Percentiles rank a stretch among this genome's conserved stretches.
Conservation (phyloP, 2,329 filamentous ascomycete genomes). For the Anthostomella pinea region DNA sequence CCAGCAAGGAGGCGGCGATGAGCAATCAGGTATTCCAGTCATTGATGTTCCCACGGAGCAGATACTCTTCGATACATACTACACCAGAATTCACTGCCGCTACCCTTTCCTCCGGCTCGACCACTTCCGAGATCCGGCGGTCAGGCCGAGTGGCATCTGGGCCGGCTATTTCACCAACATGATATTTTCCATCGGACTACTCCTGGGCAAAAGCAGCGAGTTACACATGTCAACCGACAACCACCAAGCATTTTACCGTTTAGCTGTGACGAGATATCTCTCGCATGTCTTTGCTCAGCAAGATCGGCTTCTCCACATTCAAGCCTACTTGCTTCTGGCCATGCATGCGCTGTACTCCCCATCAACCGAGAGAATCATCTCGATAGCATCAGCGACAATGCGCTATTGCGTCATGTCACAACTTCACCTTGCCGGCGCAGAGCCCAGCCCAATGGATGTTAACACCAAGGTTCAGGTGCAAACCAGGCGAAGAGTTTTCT, state of each 20-base stretch:
- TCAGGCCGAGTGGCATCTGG: conserved; percentile 14
- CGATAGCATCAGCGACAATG: conserved; percentile 24
- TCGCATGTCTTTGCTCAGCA: conserved; percentile 19
- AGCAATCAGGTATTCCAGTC: background rate
- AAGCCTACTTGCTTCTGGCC: conserved; percentile 25
- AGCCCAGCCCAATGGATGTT: conserved; percentile 7
- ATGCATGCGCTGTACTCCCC: conserved; percentile 28
- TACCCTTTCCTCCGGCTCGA: conserved; percentile 27
- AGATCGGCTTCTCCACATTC: conserved; percentile 23
- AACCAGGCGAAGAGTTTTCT: conserved; percentile 28
- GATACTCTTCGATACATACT: conserved; percentile 23
- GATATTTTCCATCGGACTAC: conserved; percentile 22
- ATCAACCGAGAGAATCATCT: conserved; percentile 27
- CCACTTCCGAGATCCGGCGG: conserved; percentile 6
- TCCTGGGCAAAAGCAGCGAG: conserved; percentile 18
- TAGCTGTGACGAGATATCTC: conserved; percentile 13
- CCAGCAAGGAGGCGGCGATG: background rate
- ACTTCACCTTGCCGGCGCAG: conserved; percentile 25
- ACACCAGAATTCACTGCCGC: conserved; percentile 24
- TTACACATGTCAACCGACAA: conserved; percentile 12
- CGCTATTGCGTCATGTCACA: conserved; percentile 29
- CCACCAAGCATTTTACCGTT: conserved; percentile 22
- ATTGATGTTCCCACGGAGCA: conserved; percentile 14
- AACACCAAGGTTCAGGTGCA: conserved; percentile 17
- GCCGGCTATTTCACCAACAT: conserved; percentile 29